Conservation (phyloP, 73 alveolate genomes). For the Stentor roeselii region DNA sequence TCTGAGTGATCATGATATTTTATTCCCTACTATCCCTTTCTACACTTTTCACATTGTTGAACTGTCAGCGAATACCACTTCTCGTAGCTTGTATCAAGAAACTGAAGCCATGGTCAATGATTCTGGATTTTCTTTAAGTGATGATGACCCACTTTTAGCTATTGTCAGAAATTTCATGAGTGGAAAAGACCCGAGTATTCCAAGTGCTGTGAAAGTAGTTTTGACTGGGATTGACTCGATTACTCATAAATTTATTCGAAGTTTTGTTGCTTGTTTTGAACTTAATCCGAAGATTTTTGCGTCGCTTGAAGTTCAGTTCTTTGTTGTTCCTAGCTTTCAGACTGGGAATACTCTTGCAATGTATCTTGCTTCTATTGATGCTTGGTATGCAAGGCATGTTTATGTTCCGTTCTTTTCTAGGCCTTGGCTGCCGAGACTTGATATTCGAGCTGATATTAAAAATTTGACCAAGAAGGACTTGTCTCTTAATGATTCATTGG, state of each 20-base stretch:
- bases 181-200: background rate
- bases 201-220: background rate
- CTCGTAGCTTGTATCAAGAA: background rate
- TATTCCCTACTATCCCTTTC: background rate
- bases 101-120: background rate
- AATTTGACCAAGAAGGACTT: background rate
- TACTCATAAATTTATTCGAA: background rate
- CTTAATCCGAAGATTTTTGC: background rate
- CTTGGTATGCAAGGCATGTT: background rate
- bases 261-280: background rate
- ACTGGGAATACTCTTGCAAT: background rate
- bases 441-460: background rate
- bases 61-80: background rate
- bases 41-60: background rate
- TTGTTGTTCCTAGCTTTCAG: background rate
- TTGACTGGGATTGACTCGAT: conserved; percentile 15
- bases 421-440: conserved; percentile 26
- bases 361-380: background rate
- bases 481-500: background rate
- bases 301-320: background rate
- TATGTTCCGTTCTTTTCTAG: conserved; percentile 13
- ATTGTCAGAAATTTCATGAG: background rate
- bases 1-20: background rate
- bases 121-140: background rate
- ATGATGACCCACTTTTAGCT: background rate